Conservation (phyloP, 2,329 filamentous ascomycete genomes). For the Annulohypoxylon truncatum region DNA sequence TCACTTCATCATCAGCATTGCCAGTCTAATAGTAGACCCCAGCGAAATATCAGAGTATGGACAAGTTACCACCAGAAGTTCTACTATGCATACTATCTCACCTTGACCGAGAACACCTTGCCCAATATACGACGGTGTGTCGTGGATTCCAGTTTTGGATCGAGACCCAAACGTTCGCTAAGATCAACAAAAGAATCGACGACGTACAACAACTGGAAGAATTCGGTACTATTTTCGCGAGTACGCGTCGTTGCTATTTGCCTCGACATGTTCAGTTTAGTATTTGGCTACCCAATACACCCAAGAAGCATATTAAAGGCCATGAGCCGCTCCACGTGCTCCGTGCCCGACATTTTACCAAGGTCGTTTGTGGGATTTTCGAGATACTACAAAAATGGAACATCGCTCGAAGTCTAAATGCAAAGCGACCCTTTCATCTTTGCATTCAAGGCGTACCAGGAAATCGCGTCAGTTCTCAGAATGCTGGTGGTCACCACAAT, state of each 20-base stretch:
- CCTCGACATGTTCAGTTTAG: neutral
- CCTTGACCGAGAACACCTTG: neutral
- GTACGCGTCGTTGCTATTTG: conserved; percentile 6
- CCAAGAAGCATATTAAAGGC: neutral
- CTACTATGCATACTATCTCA: conserved; percentile 1
- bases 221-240: neutral
- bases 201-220: neutral
- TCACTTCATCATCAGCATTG: neutral
- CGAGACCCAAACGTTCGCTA: conserved; percentile 12
- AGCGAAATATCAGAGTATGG: conserved; percentile 10
- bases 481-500: neutral
- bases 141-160: neutral
- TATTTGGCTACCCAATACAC: neutral
- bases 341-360: neutral
- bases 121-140: conserved; percentile 1
- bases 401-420: neutral
- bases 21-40: neutral
- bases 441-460: neutral
- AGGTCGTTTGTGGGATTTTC: neutral
- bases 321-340: neutral
- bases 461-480: too few relatives aligned
- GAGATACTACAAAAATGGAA: conserved; percentile 5
- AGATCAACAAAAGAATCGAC: neutral
- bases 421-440: neutral
- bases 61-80: conserved; percentile 15